Percentiles rank a stretch among this genome's conserved stretches.
Conservation (phyloP, 768 basidiomycete genomes). For the Lactifluus piperatus region DNA sequence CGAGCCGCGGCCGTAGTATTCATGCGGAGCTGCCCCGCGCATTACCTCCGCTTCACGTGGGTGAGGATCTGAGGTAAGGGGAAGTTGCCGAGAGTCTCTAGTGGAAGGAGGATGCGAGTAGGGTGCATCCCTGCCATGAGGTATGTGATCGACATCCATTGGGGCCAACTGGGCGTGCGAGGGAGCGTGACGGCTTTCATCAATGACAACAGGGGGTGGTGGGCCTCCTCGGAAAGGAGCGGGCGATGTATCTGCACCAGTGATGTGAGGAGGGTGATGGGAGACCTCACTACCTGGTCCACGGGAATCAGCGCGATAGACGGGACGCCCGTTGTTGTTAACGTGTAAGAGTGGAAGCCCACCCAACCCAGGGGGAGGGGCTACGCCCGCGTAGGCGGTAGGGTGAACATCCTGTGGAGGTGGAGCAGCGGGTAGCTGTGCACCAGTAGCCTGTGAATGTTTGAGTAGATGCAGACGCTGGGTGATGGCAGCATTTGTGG, state of each 20-base stretch:
- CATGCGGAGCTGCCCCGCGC: conserved; percentile 42
- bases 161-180: conserved; percentile 69
- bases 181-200: conserved; percentile 58
- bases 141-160: conserved; percentile 43
- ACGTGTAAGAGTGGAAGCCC: conserved; percentile 62
- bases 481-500: conserved; percentile 72
- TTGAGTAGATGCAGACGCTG: conserved; percentile 71
- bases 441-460: conserved; percentile 68
- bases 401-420: conserved; percentile 95
- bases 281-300: conserved; percentile 40
- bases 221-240: conserved; percentile 78
- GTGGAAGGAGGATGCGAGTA: conserved; percentile 29
- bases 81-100: conserved; percentile 45
- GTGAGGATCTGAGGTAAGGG: conserved; percentile 57
- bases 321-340: conserved; percentile 30
- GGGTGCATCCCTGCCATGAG: conserved; percentile 47
- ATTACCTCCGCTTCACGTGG: conserved; percentile 45
- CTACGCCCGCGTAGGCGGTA: conserved; percentile 81
- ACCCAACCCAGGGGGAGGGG: conserved; percentile 51
- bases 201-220: conserved; percentile 72
- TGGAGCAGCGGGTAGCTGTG: conserved; percentile 76
- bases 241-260: conserved; percentile 44
- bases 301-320: conserved; percentile 61
- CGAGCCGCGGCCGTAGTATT: conserved; percentile 46
- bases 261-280: conserved; percentile 50